phyloP scores from a whole-genome alignment of 495 filamentous ascomycete species.

The Eremomyces bilateralis region DNA sequence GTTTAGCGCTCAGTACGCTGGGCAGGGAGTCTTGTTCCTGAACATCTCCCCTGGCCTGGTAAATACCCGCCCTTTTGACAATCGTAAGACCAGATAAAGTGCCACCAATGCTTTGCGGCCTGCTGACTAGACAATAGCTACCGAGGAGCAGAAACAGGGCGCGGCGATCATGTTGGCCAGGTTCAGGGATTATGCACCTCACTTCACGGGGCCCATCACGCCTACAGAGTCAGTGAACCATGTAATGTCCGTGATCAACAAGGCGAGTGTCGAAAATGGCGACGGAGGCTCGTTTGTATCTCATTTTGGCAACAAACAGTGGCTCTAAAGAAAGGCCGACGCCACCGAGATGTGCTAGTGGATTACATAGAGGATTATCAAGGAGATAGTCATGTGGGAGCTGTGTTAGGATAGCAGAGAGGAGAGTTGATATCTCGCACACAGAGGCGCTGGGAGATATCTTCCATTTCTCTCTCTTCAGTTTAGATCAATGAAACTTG shows the following conservation, averaged over 20 bases:
- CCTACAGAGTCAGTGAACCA: slow-evolving; percentile 22
- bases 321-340: slow-evolving; percentile 13
- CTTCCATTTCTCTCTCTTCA: no score
- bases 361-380: no score
- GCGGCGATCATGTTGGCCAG: slow-evolving; percentile 15
- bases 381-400: no score
- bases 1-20: slow-evolving; percentile 28
- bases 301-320: slow-evolving; percentile 31
- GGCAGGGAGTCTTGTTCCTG: slow-evolving; percentile 30
- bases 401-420: no score
- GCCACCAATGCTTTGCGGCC: no score
- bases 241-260: slow-evolving; percentile 21
- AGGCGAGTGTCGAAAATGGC: slow-evolving; percentile 25
- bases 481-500: no score
- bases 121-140: slow-evolving; percentile 3
- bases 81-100: slow-evolving; percentile 12
- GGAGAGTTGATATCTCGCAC: no score
- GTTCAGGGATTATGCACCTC: slow-evolving; percentile 24
- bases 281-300: slow-evolving; percentile 30
- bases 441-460: no score
- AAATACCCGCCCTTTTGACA: slow-evolving; percentile 16
- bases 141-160: slow-evolving; percentile 22
- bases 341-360: no score
- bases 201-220: slow-evolving; percentile 26
- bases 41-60: slow-evolving; percentile 27